These are phyloP conservation scores for Lolium rigidum DNA, from an alignment of 176 grass and related monocot genomes.

Conservation along the genomic window DNA sequence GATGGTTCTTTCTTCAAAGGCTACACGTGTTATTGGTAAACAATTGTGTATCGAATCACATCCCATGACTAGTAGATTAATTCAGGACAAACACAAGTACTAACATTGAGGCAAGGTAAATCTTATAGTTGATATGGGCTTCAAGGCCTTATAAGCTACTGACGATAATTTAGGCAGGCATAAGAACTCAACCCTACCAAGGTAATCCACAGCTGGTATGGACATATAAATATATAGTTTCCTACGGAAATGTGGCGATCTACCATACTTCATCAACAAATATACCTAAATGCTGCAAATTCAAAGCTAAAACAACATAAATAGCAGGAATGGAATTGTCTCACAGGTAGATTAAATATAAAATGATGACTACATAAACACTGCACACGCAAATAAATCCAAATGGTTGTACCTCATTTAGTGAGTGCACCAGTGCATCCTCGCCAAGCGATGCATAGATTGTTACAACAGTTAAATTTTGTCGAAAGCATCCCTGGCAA, in stretches of 20 bases:
- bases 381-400: background rate
- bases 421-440: slow-evolving; percentile 89
- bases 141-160: background rate
- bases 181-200: background rate
- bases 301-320: background rate
- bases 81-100: slow-evolving; percentile 8
- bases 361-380: background rate
- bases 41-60: background rate
- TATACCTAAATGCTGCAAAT: background rate
- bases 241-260: background rate
- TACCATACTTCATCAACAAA: background rate
- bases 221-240: background rate
- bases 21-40: background rate
- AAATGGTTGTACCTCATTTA: slow-evolving; percentile 73
- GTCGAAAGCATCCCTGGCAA: slow-evolving; percentile 78
- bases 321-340: background rate
- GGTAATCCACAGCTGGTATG: slow-evolving; percentile 6
- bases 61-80: slow-evolving; percentile 1
- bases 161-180: slow-evolving; percentile 13
- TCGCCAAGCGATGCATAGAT: slow-evolving; percentile 96
- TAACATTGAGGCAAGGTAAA: background rate
- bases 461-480: slow-evolving; percentile 84
- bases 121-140: background rate
- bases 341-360: slow-evolving; percentile 4
- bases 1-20: background rate